Base-by-base conservation (phyloP, 139 green algal species). In the Diplosphaera chodatii region DNA sequence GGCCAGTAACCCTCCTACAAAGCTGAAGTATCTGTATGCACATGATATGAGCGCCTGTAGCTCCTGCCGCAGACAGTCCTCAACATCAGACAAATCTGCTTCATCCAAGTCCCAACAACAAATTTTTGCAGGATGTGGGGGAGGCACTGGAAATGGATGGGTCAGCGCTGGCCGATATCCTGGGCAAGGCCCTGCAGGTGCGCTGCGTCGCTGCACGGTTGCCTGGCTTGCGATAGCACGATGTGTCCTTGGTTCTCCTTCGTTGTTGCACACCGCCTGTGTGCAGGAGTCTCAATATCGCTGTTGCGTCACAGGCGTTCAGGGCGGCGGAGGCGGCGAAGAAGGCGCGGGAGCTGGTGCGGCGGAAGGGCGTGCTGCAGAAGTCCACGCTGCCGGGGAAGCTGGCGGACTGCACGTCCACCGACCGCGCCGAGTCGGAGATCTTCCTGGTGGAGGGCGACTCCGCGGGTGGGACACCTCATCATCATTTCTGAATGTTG, bases 381-480 rank as follows among this genome's bases (percentile, higher is more conserved):
- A 78, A 83, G 23, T 89, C 78, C 65, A 96, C 85, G 41, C 91
- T 99, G 73, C 93, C 93, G 0, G 95, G 95, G 34, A 99, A 99
- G 86, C 89, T 99, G 65, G 90, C 93, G 0, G 95, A 98, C 84
- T 98, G 94, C 87, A 86, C 85, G 4, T 77, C 68, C 34, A 77
- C 40, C 32, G 72, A 84, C 70, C 68, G 30, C 31, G 82, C 81
- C 21, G 77, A 77, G 31, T 83, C 71, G 0, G 95, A 99, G 82
- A 94, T 99, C 21, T 99, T 98, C 81, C 76, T 99, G 0, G 95
- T 99, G 40, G 95, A 99, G 81, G 95, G 95, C 1, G 94, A 99
- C 85, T 97, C 88, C 32, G 91, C 91, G 55, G 78, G 78, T 84
- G 16, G 28, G 62, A 25, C 23, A n/a, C 6, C 15, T 13, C 10